Evolutionary conservation across 331 rosid genomes (phyloP), one percentile per base, ranked within the genome.

Genomic region (Dryas integrifolia): DNA sequence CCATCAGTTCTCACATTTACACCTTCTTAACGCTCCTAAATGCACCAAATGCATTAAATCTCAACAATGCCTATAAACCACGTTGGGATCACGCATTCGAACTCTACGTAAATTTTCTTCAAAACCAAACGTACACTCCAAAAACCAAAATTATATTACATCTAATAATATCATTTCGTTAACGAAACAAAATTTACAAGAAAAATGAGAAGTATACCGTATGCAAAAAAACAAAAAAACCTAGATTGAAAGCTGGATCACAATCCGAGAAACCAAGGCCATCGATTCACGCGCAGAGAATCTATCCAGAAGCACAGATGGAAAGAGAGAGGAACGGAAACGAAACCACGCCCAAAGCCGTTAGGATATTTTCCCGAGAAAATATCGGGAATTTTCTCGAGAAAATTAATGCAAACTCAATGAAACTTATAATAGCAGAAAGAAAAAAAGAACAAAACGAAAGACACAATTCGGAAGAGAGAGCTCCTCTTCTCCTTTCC

Each of bases 11-110:
- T 26, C 66, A 12, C 60, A 71, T 67, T 38, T 13, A 73, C 12
- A 48, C 58, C 73, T 8, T 44, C 8, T 41, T 5, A 58, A 67
- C 55, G 16, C 8, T 21, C 58, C 9, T 0, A 35, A 65, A 56
- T 14, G 49, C 48, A 38, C 59, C 7, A 78, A 74, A 38, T 59
- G 76, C 83, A 70, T 64, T 52, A 64, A 76, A 76, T 47, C 67
- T 73, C 65, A 60, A 59, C 82, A 83, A 83, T 80, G 85, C 67
- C 44, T 78, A 64, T 72, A 46, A 15, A 12, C 63, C 64, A 38
- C 16, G 38, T 21, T 44, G 53, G 70, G 80, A 80, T 83, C 87
- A 73, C 80, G 59, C 58, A 82, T 57, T 26, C 66, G 55, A 76
- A 47, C 62, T 14, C 56, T 11, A 47, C 67, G 41, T 38, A 35